These are phyloP conservation scores for Lactuca saligna DNA, from an alignment of 129 eudicot species.

Conservation along the genomic window DNA sequence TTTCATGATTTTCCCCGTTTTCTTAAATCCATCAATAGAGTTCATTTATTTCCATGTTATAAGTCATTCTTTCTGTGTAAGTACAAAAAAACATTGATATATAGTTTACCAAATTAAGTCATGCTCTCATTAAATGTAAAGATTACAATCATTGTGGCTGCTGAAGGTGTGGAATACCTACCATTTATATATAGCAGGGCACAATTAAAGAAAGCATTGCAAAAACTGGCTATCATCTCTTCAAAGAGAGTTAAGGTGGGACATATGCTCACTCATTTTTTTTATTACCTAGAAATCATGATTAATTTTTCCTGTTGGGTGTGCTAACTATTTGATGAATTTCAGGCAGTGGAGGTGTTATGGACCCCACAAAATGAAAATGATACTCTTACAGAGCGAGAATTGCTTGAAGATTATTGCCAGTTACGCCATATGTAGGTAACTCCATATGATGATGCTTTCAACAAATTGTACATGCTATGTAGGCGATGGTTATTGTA, in stretches of 20 bases:
- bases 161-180: slow-evolving; percentile 51
- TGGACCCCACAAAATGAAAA: slow-evolving; percentile 87
- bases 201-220: slow-evolving; percentile 69
- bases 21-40: too few relatives aligned
- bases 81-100: background rate
- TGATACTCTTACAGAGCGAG: slow-evolving; percentile 57
- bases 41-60: background rate
- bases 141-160: slow-evolving; percentile 90
- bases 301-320: background rate
- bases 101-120: background rate
- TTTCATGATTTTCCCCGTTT: background rate
- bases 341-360: slow-evolving; percentile 73
- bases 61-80: background rate
- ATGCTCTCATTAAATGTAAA: slow-evolving; percentile 26
- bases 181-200: slow-evolving; percentile 54
- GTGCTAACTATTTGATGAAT: background rate
- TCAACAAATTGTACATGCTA: background rate
- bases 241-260: slow-evolving; percentile 53
- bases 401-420: slow-evolving; percentile 64
- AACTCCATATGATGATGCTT: background rate
- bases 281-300: background rate
- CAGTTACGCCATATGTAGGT: slow-evolving; percentile 50
- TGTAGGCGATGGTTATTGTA: background rate
- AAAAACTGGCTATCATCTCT: slow-evolving; percentile 64
- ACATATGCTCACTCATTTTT: background rate